These are phyloP conservation scores for Apiospora saccharicola DNA, from an alignment of 2,329 filamentous ascomycete species.

Conservation along the genomic window DNA sequence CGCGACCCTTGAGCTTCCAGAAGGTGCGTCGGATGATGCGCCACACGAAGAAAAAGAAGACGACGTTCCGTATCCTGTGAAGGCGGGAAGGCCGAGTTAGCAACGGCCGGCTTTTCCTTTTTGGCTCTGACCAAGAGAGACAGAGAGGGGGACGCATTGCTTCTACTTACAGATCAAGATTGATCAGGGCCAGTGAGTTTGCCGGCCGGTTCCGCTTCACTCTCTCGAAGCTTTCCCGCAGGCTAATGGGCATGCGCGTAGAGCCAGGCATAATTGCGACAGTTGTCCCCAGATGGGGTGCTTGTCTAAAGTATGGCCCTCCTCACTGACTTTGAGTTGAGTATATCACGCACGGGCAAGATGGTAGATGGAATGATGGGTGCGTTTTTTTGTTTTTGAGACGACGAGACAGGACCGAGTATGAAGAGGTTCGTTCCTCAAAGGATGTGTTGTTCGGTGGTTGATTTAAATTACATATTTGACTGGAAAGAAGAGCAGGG, in stretches of 20 bases:
- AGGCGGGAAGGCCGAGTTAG: slow-evolving; percentile 1
- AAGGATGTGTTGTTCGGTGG: neutral
- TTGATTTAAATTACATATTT: neutral
- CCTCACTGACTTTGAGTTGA: neutral
- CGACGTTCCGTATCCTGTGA: slow-evolving; percentile 78
- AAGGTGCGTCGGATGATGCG: slow-evolving; percentile 82
- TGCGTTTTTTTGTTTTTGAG: neutral
- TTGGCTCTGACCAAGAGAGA: slow-evolving; percentile 15
- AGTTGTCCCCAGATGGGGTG: slow-evolving; percentile 11
- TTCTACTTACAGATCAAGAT: slow-evolving; percentile 70
- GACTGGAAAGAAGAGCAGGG: neutral
- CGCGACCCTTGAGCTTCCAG: slow-evolving; percentile 88
- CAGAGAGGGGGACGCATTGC: slow-evolving; percentile 23
- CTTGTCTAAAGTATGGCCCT: slow-evolving; percentile 11
- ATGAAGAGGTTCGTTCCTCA: neutral
- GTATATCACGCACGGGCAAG: neutral
- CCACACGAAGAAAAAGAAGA: slow-evolving; percentile 88
- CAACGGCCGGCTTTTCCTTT: neutral
- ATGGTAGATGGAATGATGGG: neutral
- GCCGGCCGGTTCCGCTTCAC: slow-evolving; percentile 65
- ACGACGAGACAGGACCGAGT: neutral
- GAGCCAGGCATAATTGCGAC: slow-evolving; percentile 64
- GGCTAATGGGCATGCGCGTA: slow-evolving; percentile 74
- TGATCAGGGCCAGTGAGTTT: slow-evolving; percentile 66
- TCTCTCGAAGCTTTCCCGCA: slow-evolving; percentile 70